phyloP scores from a whole-genome alignment of 345 rosid species.

The Salix viminalis region DNA sequence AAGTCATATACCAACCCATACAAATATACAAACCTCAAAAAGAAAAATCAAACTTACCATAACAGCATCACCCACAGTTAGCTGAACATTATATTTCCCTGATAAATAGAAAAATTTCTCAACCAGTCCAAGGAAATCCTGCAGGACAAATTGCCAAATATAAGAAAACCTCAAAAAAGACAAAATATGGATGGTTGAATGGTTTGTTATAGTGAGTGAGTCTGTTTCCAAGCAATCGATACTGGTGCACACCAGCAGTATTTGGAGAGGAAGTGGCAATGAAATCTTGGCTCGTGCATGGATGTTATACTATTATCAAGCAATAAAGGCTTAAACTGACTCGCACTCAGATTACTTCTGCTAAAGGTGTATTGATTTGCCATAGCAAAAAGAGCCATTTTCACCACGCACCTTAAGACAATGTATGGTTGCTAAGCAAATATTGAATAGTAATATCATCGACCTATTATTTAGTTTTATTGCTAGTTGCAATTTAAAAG shows the following conservation, averaged over 20 bases:
- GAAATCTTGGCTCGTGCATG: not conserved
- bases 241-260: not conserved
- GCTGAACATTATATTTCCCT: constrained; percentile 80
- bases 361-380: not conserved
- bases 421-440: not conserved
- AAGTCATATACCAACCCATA: not conserved
- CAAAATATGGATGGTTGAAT: not conserved
- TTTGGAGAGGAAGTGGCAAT: not conserved
- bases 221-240: not conserved
- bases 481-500: not conserved
- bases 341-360: not conserved
- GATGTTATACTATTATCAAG: not conserved
- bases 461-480: not conserved
- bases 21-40: not conserved
- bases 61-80: constrained; percentile 81
- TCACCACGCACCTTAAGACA: not conserved
- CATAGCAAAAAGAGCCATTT: not conserved
- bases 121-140: constrained; percentile 94
- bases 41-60: constrained; percentile 54
- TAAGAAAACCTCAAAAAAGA: not conserved
- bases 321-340: not conserved
- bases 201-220: not conserved
- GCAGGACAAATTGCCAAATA: constrained; percentile 11
- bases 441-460: not conserved
- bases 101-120: constrained; percentile 93